These are phyloP conservation scores for Boechera stricta DNA, from an alignment of 345 rosid genomes.

Conservation along the genomic window DNA sequence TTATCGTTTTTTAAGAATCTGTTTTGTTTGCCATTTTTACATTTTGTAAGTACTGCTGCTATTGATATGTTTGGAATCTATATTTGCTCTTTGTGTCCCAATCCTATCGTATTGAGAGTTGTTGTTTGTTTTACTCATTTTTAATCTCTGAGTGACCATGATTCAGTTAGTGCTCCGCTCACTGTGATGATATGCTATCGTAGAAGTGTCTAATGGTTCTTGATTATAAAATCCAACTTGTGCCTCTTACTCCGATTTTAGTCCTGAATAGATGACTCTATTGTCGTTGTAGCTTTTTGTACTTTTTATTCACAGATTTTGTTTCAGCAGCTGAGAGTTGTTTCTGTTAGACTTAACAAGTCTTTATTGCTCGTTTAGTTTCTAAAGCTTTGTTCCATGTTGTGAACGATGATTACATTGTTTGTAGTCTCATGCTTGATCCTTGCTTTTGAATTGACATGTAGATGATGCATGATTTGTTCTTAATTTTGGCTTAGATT, in stretches of 20 bases:
- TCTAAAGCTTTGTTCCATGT: neutral
- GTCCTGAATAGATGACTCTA: too few species aligned
- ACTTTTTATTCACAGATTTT: neutral
- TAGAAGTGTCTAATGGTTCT: neutral
- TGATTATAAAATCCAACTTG: neutral
- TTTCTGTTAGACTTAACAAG: neutral
- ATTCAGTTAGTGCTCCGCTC: neutral
- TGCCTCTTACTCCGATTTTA: neutral
- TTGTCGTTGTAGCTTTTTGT: too few species aligned
- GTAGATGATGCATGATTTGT: neutral
- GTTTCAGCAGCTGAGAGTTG: neutral
- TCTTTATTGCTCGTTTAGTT: neutral
- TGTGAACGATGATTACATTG: neutral
- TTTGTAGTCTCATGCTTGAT: neutral
- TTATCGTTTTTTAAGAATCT: neutral
- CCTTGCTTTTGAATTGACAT: too few species aligned
- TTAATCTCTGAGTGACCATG: too few species aligned
- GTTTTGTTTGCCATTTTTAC: neutral
- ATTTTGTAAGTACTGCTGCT: slow-evolving; percentile 18
- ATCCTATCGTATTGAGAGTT: neutral
- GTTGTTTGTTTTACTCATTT: too few species aligned
- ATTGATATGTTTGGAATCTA: slow-evolving; percentile 13
- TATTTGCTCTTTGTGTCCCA: too few species aligned
- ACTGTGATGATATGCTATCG: neutral
- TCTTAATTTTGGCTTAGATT: neutral